Evolutionary conservation across 1,139 yeast genomes (phyloP).

Genomic region (Keqinozyma sinolaborantium): DNA sequence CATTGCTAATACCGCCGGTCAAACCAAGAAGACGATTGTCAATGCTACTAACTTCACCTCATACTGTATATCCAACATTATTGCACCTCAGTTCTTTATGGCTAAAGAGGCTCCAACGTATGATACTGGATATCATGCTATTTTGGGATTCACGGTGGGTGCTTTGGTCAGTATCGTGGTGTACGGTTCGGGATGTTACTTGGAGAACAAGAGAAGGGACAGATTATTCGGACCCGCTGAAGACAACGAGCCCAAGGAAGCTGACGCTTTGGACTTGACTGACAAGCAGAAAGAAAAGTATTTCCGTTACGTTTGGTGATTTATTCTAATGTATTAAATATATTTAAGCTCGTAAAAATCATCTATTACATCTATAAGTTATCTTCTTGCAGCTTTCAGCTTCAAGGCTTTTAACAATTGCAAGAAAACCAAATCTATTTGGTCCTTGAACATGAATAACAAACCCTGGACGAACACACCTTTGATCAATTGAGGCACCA

Average conservation of each 20-base stretch:
- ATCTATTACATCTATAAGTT: no score
- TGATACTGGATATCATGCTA: conserved; percentile 21
- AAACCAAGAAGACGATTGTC: conserved; percentile 21
- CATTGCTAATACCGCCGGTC: conserved; percentile 22
- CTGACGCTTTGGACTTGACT: conserved; percentile 13
- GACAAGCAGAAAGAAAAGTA: conserved; percentile 14
- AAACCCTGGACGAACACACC: conserved; percentile 86
- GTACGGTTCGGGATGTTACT: conserved; percentile 11
- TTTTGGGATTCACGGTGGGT: conserved; percentile 11
- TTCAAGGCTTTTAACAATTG: conserved; percentile 33
- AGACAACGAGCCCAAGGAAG: conserved; percentile 9
- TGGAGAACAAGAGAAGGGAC: conserved; percentile 13
- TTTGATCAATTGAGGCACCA: conserved; percentile 76
- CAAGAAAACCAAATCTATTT: conserved; percentile 46
- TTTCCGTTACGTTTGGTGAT: conserved; percentile 15
- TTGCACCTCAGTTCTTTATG: conserved; percentile 24
- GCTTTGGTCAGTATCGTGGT: conserved; percentile 9
- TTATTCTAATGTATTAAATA: no score
- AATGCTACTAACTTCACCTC: conserved; percentile 19
- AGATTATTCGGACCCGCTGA: conserved; percentile 13
- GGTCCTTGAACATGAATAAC: conserved; percentile 80
- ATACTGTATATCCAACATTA: conserved; percentile 22
- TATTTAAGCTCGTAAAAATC: no score
- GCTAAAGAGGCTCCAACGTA: conserved; percentile 19
- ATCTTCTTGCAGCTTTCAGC: conserved; percentile 7